Percentiles rank a stretch among this genome's conserved stretches.
These are phyloP conservation scores for Bocquillonia castaneifolia DNA, from an alignment of 441 rosid species.

Conservation along the genomic window DNA sequence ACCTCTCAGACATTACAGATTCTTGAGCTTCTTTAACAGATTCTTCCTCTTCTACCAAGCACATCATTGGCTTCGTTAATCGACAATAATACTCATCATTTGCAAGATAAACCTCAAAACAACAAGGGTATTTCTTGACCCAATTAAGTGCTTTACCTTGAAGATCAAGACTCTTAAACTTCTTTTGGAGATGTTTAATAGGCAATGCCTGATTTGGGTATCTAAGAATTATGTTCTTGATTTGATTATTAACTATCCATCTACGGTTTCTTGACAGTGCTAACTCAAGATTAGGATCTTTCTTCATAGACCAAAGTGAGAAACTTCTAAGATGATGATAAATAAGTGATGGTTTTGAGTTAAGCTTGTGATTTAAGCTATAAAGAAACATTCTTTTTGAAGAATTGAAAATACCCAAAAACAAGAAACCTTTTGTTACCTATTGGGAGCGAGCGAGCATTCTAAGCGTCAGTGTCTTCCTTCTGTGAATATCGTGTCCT, in stretches of 20 bases:
- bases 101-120: conserved; percentile 57
- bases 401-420: neutral
- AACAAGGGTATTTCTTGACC: conserved; percentile 85
- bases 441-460: too few relatives aligned
- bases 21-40: conserved; percentile 62
- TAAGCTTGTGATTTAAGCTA: conserved; percentile 1
- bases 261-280: conserved; percentile 74
- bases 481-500: too few relatives aligned
- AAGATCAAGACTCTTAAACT: conserved; percentile 87
- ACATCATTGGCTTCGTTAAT: conserved; percentile 68
- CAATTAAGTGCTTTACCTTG: conserved; percentile 90
- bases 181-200: conserved; percentile 67
- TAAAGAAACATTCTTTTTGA: neutral
- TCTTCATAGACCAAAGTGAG: conserved; percentile 88
- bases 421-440: neutral
- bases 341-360: conserved; percentile 17
- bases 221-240: conserved; percentile 69
- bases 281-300: conserved; percentile 73
- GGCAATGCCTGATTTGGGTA: conserved; percentile 61
- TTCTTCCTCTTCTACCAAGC: conserved; percentile 78
- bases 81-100: conserved; percentile 61
- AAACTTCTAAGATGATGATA: conserved; percentile 36
- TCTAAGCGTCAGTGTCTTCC: too few relatives aligned
- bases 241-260: conserved; percentile 82
- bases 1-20: conserved; percentile 43